phyloP scores from a whole-genome alignment of 257 asterid genomes.

The Jasminum sambac region DNA sequence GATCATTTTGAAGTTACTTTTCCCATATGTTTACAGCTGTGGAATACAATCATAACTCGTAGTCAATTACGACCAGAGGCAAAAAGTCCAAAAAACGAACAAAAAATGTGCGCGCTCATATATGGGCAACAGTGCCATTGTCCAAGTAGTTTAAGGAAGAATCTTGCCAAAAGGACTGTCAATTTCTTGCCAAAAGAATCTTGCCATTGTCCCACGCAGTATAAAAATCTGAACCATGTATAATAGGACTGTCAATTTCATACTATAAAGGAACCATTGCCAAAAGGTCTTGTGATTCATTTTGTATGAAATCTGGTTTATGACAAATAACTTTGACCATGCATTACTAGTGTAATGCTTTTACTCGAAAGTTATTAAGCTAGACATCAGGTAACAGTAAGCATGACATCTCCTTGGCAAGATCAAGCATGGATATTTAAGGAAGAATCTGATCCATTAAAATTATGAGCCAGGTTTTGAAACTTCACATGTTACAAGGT shows the following conservation, averaged over 20 bases:
- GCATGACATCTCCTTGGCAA: neutral
- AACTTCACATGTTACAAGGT: neutral
- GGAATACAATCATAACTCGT: too few relatives aligned
- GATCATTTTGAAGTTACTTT: too few relatives aligned
- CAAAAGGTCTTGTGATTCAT: neutral
- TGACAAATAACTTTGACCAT: neutral
- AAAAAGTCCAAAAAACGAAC: constrained; percentile 13
- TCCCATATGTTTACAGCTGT: too few relatives aligned
- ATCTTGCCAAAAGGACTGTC: too few relatives aligned
- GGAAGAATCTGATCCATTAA: neutral
- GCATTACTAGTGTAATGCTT: neutral
- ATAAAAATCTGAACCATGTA: constrained; percentile 74
- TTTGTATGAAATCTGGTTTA: neutral
- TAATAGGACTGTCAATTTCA: constrained; percentile 24
- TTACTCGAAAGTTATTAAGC: constrained; percentile 13
- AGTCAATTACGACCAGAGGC: constrained; percentile 7
- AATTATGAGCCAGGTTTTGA: neutral
- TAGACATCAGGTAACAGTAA: neutral
- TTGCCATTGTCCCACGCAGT: constrained; percentile 88
- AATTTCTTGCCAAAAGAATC: too few relatives aligned
- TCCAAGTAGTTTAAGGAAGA: constrained; percentile 50
- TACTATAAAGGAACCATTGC: constrained; percentile 1
- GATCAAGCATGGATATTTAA: neutral
- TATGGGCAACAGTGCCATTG: constrained; percentile 64
- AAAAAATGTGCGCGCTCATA: constrained; percentile 45